phyloP scores from a whole-genome alignment of 2,329 filamentous ascomycete species.

The Lachnellula willkommii region DNA sequence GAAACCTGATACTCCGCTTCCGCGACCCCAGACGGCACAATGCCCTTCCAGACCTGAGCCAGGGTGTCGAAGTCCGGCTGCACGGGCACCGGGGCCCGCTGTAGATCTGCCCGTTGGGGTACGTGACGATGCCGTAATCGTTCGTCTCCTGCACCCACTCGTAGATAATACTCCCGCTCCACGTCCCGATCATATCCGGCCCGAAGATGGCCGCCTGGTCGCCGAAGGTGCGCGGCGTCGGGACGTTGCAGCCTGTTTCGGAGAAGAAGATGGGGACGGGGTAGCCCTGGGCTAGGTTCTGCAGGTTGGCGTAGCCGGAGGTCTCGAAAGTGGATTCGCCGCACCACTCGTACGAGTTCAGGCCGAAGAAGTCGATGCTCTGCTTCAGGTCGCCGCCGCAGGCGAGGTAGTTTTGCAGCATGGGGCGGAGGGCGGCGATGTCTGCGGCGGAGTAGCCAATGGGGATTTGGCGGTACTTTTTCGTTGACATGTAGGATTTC shows the following conservation, averaged over 20 bases:
- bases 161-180: slow-evolving; percentile 77
- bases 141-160: slow-evolving; percentile 87
- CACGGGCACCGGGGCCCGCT: slow-evolving; percentile 61
- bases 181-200: slow-evolving; percentile 61
- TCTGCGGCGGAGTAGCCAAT: slow-evolving; percentile 60
- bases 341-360: slow-evolving; percentile 64
- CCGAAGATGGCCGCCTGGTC: slow-evolving; percentile 77
- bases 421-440: slow-evolving; percentile 60
- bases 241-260: slow-evolving; percentile 76
- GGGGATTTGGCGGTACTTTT: slow-evolving; percentile 45
- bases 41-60: slow-evolving; percentile 66
- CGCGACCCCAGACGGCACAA: slow-evolving; percentile 59
- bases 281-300: slow-evolving; percentile 59
- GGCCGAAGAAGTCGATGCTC: slow-evolving; percentile 57
- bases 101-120: slow-evolving; percentile 56
- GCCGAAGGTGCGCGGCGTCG: slow-evolving; percentile 54
- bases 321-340: slow-evolving; percentile 50
- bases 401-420: slow-evolving; percentile 69
- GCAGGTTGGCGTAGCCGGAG: slow-evolving; percentile 63
- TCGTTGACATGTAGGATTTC: slow-evolving; percentile 45
- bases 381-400: slow-evolving; percentile 60
- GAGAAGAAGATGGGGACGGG: slow-evolving; percentile 78
- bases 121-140: slow-evolving; percentile 73
- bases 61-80: slow-evolving; percentile 74
- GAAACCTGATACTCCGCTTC: slow-evolving; percentile 58